Evolutionary conservation across 2,329 filamentous ascomycete species (phyloP), one percentile per base, ranked within the genome.

Genomic region (Fusarium circinatum): DNA sequence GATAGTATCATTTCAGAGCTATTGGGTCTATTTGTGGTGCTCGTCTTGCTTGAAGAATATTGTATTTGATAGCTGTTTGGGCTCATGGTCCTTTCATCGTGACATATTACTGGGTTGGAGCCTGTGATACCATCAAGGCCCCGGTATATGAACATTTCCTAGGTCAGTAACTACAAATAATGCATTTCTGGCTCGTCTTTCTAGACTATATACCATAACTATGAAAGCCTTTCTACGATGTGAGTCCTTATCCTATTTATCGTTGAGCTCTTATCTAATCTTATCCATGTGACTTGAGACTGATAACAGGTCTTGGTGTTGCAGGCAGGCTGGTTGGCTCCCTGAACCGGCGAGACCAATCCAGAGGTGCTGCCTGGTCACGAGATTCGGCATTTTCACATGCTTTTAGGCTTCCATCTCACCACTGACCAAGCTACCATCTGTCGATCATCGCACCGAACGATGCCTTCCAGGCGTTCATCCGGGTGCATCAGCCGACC

Each of bases 181-280:
- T 49, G 0, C 13, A 32, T 14, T 32, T 32, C 12, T 32, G 6
- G 28, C 22, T 8, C 8, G 15, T 14, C 30, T 10, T 51, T n/a
- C 17, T 18, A 18, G 0, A 14, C 7, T 20, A 18, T 14, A 6
- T 18, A 1, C 5, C 0, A 36, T 13, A 26, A 13, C 3, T 52
- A 11, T 18, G 11, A 15, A 34, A 15, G 5, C n/a, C 4, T 5
- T 20, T 20, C 9, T 6, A 20, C 2, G 13, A 20, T 15, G 18
- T 11, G 9, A 20, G 6, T 6, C 18, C 30, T 24, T 15, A 12
- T 26, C n/a, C 5, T 20, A 15, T 26, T 14, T 36, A 15, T 7
- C 5, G 18, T 52, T 36, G 13, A 11, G 12, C 3, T 26, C 49
- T 52, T 52, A 52, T 52, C 49, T 52, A 52, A 36, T 52, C 49